These are phyloP conservation scores for Claviceps quebecensis DNA, from an alignment of 2,329 filamentous ascomycete species.

Conservation along the genomic window DNA sequence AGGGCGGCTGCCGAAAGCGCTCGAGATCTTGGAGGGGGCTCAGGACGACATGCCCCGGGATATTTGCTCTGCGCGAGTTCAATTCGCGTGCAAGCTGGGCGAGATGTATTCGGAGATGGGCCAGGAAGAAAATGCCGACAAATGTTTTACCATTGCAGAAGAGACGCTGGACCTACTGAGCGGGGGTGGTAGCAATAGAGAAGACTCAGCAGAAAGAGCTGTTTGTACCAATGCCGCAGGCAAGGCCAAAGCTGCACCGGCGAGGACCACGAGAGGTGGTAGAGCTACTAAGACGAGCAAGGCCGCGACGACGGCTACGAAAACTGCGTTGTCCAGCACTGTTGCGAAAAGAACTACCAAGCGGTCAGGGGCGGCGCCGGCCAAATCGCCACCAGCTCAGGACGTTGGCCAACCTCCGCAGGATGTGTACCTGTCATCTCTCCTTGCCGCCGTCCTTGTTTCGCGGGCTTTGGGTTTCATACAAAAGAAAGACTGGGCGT, in stretches of 20 bases:
- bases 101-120: conserved; percentile 38
- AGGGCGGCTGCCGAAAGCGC: conserved; percentile 44
- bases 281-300: conserved; percentile 4
- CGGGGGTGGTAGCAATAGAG: conserved; percentile 8
- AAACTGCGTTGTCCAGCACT: conserved; percentile 8
- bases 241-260: conserved; percentile 9
- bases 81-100: conserved; percentile 40
- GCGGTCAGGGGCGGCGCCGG: conserved; percentile 7
- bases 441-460: conserved; percentile 22
- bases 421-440: conserved; percentile 22
- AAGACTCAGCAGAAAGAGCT: conserved; percentile 3
- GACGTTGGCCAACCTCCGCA: conserved; percentile 12
- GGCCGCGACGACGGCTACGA: conserved; percentile 9
- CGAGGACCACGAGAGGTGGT: conserved; percentile 1
- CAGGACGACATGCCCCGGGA: conserved; percentile 34
- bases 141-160: conserved; percentile 36
- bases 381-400: conserved; percentile 8
- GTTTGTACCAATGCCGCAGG: conserved; percentile 1
- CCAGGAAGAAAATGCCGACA: conserved; percentile 27
- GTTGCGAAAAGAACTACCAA: conserved; percentile 9
- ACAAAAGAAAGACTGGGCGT: conserved; percentile 39
- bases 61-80: conserved; percentile 20
- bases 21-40: conserved; percentile 39
- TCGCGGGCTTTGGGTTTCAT: conserved; percentile 31
- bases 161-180: conserved; percentile 25